Evolutionary conservation across 1,139 yeast genomes (phyloP).

Genomic region (Kodamaea sp.): DNA sequence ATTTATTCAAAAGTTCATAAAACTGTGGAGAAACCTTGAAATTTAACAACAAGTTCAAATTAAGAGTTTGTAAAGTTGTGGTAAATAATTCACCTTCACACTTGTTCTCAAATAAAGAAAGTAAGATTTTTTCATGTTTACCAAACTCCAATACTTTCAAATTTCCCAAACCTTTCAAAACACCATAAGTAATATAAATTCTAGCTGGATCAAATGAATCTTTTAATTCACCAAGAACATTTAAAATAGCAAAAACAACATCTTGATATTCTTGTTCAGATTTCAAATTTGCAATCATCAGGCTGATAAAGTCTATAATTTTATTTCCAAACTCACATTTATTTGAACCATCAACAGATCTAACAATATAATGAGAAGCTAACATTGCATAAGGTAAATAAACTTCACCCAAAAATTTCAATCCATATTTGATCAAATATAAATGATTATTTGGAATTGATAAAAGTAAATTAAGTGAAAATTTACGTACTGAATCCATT

Average conservation of each 20-base stretch:
- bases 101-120: conserved; percentile 46
- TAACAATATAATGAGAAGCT: conserved; percentile 56
- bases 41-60: conserved; percentile 43
- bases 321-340: conserved; percentile 58
- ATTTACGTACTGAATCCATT: conserved; percentile 74
- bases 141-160: conserved; percentile 27
- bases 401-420: conserved; percentile 45
- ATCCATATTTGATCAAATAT: conserved; percentile 46
- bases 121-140: conserved; percentile 29
- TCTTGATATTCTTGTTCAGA: conserved; percentile 23
- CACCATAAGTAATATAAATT: conserved; percentile 57
- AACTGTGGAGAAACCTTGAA: conserved; percentile 23
- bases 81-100: conserved; percentile 62
- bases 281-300: conserved; percentile 38
- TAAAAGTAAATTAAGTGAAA: conserved; percentile 55
- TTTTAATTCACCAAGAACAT: conserved; percentile 44
- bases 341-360: conserved; percentile 21
- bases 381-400: conserved; percentile 63
- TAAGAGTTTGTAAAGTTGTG: conserved; percentile 47
- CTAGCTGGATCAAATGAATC: conserved; percentile 71
- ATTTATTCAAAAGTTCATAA: conserved; percentile 33
- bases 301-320: conserved; percentile 45
- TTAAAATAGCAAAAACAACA: conserved; percentile 32
- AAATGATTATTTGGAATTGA: conserved; percentile 49
- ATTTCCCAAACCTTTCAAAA: conserved; percentile 47